Evolutionary conservation across 2,329 filamentous ascomycete species (phyloP).

Genomic region (Epichloe coenophiala): DNA sequence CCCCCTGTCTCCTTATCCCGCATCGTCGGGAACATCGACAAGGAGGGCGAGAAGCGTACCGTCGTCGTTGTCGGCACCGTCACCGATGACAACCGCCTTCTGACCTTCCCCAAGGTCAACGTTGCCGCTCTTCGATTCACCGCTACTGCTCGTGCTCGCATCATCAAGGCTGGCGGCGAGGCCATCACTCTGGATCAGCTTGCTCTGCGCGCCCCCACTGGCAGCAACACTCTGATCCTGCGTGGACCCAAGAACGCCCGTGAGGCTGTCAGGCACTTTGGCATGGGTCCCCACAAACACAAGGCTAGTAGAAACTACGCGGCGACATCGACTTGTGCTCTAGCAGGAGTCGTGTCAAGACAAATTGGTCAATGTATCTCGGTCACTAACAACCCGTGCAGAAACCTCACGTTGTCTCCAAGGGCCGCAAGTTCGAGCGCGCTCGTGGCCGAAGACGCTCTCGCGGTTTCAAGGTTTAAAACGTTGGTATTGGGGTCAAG

Average conservation of each 20-base stretch:
- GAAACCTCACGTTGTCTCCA: constrained; percentile 96
- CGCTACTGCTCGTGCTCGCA: constrained; percentile 85
- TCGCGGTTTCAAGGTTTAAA: constrained; percentile 99
- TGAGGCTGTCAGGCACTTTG: constrained; percentile 98
- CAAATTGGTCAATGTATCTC: background rate
- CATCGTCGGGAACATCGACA: constrained; percentile 58
- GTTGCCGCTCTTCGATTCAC: constrained; percentile 95
- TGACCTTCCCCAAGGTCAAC: constrained; percentile 81
- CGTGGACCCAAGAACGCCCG: constrained; percentile 96
- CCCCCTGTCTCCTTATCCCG: constrained; percentile 89
- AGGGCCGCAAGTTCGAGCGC: constrained; percentile 99
- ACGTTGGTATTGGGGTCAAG: constrained; percentile 15
- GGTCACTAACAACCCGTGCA: constrained; percentile 21
- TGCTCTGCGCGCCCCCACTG: constrained; percentile 85
- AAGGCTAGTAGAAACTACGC: constrained; percentile 48
- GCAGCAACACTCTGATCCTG: constrained; percentile 92
- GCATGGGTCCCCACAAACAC: constrained; percentile 93
- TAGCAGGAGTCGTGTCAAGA: background rate
- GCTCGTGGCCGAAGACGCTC: constrained; percentile 98
- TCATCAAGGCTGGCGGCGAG: constrained; percentile 87
- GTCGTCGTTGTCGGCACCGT: constrained; percentile 89
- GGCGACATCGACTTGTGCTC: background rate
- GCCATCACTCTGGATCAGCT: constrained; percentile 94
- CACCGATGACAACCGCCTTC: constrained; percentile 93
- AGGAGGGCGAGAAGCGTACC: constrained; percentile 64